Base-by-base conservation (phyloP, 116 monocot species). In the Iris pallida region DNA sequence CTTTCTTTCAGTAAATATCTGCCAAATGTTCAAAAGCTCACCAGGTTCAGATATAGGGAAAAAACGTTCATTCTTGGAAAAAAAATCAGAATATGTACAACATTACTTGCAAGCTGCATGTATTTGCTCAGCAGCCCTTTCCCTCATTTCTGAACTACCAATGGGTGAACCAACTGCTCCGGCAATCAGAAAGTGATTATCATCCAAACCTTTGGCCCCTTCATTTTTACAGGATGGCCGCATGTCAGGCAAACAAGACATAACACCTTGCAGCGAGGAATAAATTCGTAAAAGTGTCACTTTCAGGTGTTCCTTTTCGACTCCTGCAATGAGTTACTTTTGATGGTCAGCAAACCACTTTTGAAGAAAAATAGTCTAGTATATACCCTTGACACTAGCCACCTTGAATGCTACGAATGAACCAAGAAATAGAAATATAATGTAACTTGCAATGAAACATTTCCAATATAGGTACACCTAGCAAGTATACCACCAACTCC, bases 231-330 rank as follows among this genome's bases (percentile, higher is more conserved):
- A 71, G 8, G 83, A 78, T 60, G 97, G 93, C 17, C 68, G 76
- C 73, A 97, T 82, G 73, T 92, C 97, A 72, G 97, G 97, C 72
- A 97, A 92, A 71, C 92, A 97, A 54, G 97, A 90, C 82, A 90
- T 83, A 70, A 89, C 93, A 67, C 97, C 97, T 65, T 85, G 84
- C 62, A 97, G 59, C 59, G 90, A 92, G 61, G 97, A 97, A 70
- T 83, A 81, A 69, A 97, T 92, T 19, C 93, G 93, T 62, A 97
- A 74, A 42, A 97, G 71, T 48, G 92, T 89, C 70, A 92, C 93
- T 80, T 92, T 97, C 71, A 97, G 78, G 75, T 85, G 85, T 42
- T 97, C 97, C 80, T 92, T 92, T 76, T 87, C 86, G 74, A 78
- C 68, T 71, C 92, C 97, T 97, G 79, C 30, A 30, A 30, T 1